Conservation (phyloP, 352 stramenopile species). For the Pythium rishiriense region DNA sequence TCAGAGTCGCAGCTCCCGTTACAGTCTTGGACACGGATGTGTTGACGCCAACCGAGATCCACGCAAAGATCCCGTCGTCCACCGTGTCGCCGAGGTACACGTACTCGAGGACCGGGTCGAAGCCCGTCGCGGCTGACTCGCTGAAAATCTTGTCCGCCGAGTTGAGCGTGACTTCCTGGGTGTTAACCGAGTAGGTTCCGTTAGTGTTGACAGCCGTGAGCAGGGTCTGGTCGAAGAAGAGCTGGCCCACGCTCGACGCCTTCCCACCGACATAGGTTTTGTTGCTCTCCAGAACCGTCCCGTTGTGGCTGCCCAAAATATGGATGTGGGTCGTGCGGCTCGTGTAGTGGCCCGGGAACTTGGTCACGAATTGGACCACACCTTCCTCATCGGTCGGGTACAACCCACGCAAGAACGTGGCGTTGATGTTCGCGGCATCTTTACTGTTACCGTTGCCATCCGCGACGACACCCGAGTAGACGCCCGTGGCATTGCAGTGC, state of each 20-base stretch:
- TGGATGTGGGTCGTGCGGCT: constrained; percentile 17
- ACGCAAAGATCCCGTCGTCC: constrained; percentile 26
- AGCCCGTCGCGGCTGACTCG: constrained; percentile 26
- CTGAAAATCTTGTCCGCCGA: constrained; percentile 27
- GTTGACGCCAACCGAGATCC: constrained; percentile 39
- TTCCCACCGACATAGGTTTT: constrained; percentile 15
- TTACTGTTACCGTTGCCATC: constrained; percentile 12
- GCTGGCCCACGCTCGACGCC: constrained; percentile 20
- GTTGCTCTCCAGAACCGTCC: constrained; percentile 16
- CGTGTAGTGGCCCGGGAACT: constrained; percentile 26
- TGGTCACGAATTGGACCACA: constrained; percentile 22
- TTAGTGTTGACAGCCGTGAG: constrained; percentile 6
- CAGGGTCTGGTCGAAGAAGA: constrained; percentile 23
- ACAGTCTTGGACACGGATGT: constrained; percentile 27
- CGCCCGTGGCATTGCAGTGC: too few relatives aligned
- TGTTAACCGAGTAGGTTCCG: constrained; percentile 27
- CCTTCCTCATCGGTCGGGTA: constrained; percentile 12
- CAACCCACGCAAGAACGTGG: constrained; percentile 17
- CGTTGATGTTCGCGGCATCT: constrained; percentile 16
- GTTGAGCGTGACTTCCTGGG: constrained; percentile 31
- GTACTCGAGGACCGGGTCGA: constrained; percentile 39
- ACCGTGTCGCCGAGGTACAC: constrained; percentile 32
- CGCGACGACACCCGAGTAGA: constrained; percentile 17
- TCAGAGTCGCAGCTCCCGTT: constrained; percentile 27
- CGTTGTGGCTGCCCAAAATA: constrained; percentile 13